Evolutionary conservation across 192 early-diverging fungal species (phyloP).

Genomic region (Chytriomyces hyalinus): DNA sequence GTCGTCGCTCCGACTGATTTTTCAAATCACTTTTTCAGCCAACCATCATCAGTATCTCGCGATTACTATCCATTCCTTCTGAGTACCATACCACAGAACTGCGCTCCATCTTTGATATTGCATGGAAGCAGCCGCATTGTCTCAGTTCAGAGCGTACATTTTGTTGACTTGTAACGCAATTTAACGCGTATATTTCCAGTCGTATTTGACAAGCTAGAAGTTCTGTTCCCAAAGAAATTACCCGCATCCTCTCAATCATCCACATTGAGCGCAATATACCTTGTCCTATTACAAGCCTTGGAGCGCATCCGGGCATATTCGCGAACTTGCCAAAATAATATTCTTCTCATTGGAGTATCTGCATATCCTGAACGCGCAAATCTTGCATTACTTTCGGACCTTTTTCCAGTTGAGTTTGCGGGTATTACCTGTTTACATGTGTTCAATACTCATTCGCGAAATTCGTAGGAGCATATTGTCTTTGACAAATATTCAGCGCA

Average conservation of each 20-base stretch:
- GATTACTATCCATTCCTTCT: not conserved
- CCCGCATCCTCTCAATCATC: not conserved
- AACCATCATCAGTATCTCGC: not conserved
- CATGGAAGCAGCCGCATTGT: not conserved
- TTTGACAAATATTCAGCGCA: no score
- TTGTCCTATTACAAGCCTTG: not conserved
- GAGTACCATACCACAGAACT: slow-evolving; percentile 4
- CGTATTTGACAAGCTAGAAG: slow-evolving; percentile 46
- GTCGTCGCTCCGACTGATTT: not conserved
- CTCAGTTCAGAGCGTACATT: slow-evolving; percentile 3
- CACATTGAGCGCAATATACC: slow-evolving; percentile 4
- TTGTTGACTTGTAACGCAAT: not conserved
- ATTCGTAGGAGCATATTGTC: no score
- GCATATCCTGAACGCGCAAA: slow-evolving; percentile 6
- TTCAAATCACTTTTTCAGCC: not conserved
- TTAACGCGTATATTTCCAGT: slow-evolving; percentile 45
- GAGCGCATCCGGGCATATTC: not conserved
- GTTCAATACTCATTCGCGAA: no score
- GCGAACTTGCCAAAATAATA: not conserved
- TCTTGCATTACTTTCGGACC: not conserved
- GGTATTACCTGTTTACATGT: no score
- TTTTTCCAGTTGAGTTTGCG: slow-evolving; percentile 12
- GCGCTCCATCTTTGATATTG: slow-evolving; percentile 1
- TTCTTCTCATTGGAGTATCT: slow-evolving; percentile 9
- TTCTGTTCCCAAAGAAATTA: slow-evolving; percentile 5